Percentiles rank a stretch among this genome's conserved stretches.
phyloP scores from a whole-genome alignment of 2,329 filamentous ascomycete genomes.

The Trichoderma endophyticum region DNA sequence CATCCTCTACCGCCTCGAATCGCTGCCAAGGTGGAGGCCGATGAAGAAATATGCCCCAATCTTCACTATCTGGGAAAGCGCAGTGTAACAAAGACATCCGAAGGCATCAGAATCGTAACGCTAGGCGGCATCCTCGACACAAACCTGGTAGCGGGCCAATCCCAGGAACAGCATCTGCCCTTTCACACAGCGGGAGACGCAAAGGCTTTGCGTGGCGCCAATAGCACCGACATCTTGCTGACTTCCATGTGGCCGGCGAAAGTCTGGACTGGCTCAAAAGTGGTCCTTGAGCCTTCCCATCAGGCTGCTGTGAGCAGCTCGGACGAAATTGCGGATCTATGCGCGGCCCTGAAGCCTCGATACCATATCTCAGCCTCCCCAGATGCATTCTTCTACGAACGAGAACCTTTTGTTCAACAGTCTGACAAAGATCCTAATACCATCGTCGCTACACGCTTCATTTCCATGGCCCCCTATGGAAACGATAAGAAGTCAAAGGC shows the following conservation, averaged over 20 bases:
- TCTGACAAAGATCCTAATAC: slow-evolving; percentile 44
- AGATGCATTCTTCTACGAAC: slow-evolving; percentile 71
- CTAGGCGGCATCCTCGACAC: slow-evolving; percentile 72
- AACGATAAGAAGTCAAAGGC: slow-evolving; percentile 76
- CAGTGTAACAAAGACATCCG: slow-evolving; percentile 81
- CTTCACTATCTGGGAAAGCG: slow-evolving; percentile 86
- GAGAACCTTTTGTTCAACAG: slow-evolving; percentile 85
- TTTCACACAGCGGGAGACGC: slow-evolving; percentile 76
- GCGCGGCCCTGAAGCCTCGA: slow-evolving; percentile 74
- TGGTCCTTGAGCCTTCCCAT: slow-evolving; percentile 53
- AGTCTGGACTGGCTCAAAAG: slow-evolving; percentile 66
- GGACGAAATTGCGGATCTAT: slow-evolving; percentile 75
- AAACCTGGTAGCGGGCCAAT: slow-evolving; percentile 58
- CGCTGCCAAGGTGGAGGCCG: slow-evolving; percentile 68
- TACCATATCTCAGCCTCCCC: slow-evolving; percentile 81
- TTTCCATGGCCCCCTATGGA: slow-evolving; percentile 77
- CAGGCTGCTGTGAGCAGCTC: slow-evolving; percentile 51
- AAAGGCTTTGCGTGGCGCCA: slow-evolving; percentile 69
- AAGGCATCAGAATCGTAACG: slow-evolving; percentile 83
- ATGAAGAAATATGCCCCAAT: slow-evolving; percentile 80
- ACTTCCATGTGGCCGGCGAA: slow-evolving; percentile 81
- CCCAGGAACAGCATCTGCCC: slow-evolving; percentile 71
- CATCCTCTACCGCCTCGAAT: slow-evolving; percentile 68
- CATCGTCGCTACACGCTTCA: slow-evolving; percentile 75
- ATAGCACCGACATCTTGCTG: slow-evolving; percentile 79